Percentiles rank a stretch among this genome's conserved stretches.
These are phyloP conservation scores for Trametes polyzona DNA, from an alignment of 1,284 basidiomycete species.

Conservation along the genomic window DNA sequence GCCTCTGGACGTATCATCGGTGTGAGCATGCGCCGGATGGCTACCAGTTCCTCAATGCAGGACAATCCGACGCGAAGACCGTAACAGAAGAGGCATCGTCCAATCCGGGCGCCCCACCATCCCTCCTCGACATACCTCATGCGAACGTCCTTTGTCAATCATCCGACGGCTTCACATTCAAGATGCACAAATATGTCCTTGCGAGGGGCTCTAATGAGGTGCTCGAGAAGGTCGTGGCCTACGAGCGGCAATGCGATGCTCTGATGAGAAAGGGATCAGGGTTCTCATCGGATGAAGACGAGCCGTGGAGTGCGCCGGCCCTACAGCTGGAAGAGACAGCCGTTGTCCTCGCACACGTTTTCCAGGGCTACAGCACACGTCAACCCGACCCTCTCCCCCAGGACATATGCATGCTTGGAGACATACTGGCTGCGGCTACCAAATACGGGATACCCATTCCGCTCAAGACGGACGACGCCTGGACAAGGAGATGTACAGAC, in stretches of 20 bases:
- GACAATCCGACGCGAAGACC: neutral
- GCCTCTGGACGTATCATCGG: slow-evolving; percentile 7
- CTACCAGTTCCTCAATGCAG: neutral
- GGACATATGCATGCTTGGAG: neutral
- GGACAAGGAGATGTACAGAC: neutral
- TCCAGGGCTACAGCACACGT: neutral
- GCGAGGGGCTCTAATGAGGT: neutral
- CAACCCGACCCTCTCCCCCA: neutral
- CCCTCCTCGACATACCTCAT: neutral
- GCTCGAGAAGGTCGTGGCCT: neutral
- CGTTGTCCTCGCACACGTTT: neutral
- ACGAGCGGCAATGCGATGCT: neutral
- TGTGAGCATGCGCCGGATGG: neutral
- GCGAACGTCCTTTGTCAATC: neutral
- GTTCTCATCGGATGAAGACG: neutral
- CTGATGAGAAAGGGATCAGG: neutral
- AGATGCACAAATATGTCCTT: neutral
- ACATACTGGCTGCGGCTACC: neutral
- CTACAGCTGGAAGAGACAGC: neutral
- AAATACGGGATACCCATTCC: slow-evolving; percentile 23
- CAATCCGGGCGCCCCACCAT: neutral
- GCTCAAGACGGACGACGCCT: too few species aligned
- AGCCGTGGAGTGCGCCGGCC: too few species aligned
- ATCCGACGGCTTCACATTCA: neutral
- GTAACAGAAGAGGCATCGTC: neutral